Evolutionary conservation across 352 stramenopile genomes (phyloP), one percentile per base, ranked within the genome.

Genomic region (Phytophthora sojae): DNA sequence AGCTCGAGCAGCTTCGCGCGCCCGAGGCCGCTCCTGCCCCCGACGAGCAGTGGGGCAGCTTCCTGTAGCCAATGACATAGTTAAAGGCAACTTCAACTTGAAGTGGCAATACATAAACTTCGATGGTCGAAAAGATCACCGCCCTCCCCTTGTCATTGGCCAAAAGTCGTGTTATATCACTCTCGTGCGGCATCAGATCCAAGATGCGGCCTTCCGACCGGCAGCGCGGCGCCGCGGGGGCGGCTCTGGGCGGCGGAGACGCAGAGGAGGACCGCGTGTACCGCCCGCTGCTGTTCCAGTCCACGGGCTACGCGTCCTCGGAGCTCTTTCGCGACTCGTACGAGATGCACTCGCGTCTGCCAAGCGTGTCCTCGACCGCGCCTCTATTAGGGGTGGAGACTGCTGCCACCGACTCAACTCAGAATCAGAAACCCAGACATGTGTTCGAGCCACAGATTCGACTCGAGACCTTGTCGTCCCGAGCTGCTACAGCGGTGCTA

Each of bases 311-410:
- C 53, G 85, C 87, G 60, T 94, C 85, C 6, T 96, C 89, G 2
- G 86, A 93, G 64, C 79, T 96, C 32, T 93, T 86, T 67, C 83
- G 81, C 21, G 89, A 96, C 72, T 83, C 77, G 21, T 95, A 87
- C 53, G 87, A 95, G 73, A 93, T 95, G 84, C 87, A 84, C 57
- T 76, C 75, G 64, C 85, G 87, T 6, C 81, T 95, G 57, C 47
- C 71, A 11, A 55, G 58, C 8, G 29, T 39, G n/a, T 81, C 70
- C 1, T 70, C 66, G 6, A 68, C 70, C 17, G 69, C 69, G 53
- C 70, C 81, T 65, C 35, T 80, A 58, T 62, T 71, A 66, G 60
- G 60, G 25, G 21, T 63, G 30, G 59, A 67, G 30, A 23, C 56
- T 57, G 15, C 9, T 67, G 35, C 45, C 55, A 59, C 45, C n/a